Evolutionary conservation across 192 early-diverging fungal genomes (phyloP), one percentile per base, ranked within the genome.

Genomic region (Obelidium mucronatum): DNA sequence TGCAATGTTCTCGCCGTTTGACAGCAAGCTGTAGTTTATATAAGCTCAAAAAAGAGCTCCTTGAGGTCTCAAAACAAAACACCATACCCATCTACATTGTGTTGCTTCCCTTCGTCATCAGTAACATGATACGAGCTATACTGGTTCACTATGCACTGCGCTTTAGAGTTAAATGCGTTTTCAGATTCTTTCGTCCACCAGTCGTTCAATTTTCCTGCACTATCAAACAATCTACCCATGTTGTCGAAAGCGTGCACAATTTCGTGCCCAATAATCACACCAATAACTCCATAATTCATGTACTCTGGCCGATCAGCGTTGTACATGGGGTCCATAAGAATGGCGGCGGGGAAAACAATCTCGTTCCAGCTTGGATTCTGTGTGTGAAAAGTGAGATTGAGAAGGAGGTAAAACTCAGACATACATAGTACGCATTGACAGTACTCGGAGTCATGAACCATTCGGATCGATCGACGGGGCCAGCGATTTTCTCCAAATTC

Each of bases 241-340:
- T 83, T 78, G 73, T 93, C 92, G 78, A 93, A 93, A 4, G 84
- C 92, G 63, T 93, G 92, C 74, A 85, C 89, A n/a, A 93, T 78
- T 73, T 94, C 93, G 75, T 94, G 93, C 1, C 93, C 92, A 42
- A 92, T 87, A 30, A 94, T 84, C 51, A 86, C 80, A 22, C 93
- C 93, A 34, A 91, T 83, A 4, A 81, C 82, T 22, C 91, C 92
- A 80, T 88, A 94, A 66, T 92, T 92, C 63, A 94, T 36, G 48
- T 85, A 84, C 60, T 79, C 80, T 15, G 91, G 89, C 59, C 84
- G 87, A 4, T 75, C 35, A 1, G 77, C 36, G 64, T 84, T 83
- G 67, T 89, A 94, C 44, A 93, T 84, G 2, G 92, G 92, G 1
- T 79, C 79, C 61, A 92, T 90, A 5, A 93, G 65, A 51, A 93